Base-by-base conservation (phyloP, 345 rosid genomes). In the Angophora floribunda region DNA sequence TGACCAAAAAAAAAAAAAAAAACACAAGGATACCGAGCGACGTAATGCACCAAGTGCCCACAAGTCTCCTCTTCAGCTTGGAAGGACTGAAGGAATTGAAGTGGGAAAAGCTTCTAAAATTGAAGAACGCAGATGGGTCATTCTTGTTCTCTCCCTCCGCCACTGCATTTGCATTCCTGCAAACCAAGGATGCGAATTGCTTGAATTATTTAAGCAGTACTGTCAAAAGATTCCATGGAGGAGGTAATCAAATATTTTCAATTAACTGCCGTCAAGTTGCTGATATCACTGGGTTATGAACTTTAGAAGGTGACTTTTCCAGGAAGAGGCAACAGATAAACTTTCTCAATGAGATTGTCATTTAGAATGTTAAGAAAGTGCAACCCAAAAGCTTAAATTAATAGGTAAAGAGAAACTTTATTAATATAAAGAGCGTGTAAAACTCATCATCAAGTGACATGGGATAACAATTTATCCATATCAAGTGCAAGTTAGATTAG, bases 101-200 rank as follows among this genome's bases (percentile, higher is more conserved):
- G 51, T 98, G 99, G 99, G 93, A 94, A 85, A 94, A 93, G 90
- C 99, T 98, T 50, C 90, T 96, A 65, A 95, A 95, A 87, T 91
- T 98, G 88, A 98, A 95, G 91, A 89, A 93, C 90, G 51, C 86
- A 88, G 98, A 98, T 85, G 99, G 99, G 59, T 97, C 99, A 13
- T 95, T 98, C 91, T 92, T 98, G 90, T 97, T 94, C 90, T 98
- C 99, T 88, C 99, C 99, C 87, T 91, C 99, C 55, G 95, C 99
- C 90, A 97, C 99, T 52, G 99, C 99, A 86, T 97, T 91, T 85
- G 99, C 99, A 12, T 94, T 95, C 89, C 93, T 93, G 94, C 95
- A 95, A 87, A 98, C 99, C 15, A 91, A 93, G 86, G 96, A 98
- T 88, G 75, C 88, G 0, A 95, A 93, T 5, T 95, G 97, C 89